These are phyloP conservation scores for Soucietia sequanensis DNA, from an alignment of 805 yeast species.

Conservation along the genomic window DNA sequence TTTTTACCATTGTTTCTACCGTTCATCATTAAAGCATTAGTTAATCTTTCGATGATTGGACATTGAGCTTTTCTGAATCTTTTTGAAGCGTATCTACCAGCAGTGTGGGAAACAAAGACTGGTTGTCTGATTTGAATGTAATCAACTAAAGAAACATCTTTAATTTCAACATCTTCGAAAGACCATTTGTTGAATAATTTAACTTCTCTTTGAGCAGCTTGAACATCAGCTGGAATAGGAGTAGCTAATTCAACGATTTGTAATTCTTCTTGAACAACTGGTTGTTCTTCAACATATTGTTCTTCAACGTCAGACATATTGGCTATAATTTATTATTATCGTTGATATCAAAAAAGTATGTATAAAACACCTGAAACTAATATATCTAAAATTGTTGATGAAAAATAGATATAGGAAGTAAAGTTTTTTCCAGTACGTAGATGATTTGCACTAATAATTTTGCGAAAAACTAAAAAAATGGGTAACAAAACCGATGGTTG, in stretches of 20 bases:
- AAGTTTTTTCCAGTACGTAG: too few relatives aligned
- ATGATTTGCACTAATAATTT: too few relatives aligned
- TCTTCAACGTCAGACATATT: slow-evolving; percentile 84
- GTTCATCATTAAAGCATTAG: slow-evolving; percentile 99
- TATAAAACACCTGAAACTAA: too few relatives aligned
- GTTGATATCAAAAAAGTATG: too few relatives aligned
- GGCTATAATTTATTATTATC: too few relatives aligned
- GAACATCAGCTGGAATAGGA: slow-evolving; percentile 94
- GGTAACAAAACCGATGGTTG: too few relatives aligned
- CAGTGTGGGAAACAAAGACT: slow-evolving; percentile 97
- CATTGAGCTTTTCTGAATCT: slow-evolving; percentile 99
- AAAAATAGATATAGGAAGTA: too few relatives aligned
- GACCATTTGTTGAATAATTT: slow-evolving; percentile 99
- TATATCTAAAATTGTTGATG: too few relatives aligned
- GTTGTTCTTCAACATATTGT: slow-evolving; percentile 56
- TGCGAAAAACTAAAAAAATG: too few relatives aligned
- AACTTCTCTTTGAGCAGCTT: slow-evolving; percentile 93
- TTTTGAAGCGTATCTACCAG: slow-evolving; percentile 99
- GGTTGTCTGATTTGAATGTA: slow-evolving; percentile 98
- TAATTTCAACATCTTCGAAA: slow-evolving; percentile 94
- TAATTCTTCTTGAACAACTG: slow-evolving; percentile 83
- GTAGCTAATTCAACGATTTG: slow-evolving; percentile 87
- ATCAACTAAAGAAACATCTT: slow-evolving; percentile 97
- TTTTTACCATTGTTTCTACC: slow-evolving; percentile 99
- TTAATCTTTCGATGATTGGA: slow-evolving; percentile 98